Evolutionary conservation across 1,139 yeast genomes (phyloP).

Genomic region (Diutina siamensis): DNA sequence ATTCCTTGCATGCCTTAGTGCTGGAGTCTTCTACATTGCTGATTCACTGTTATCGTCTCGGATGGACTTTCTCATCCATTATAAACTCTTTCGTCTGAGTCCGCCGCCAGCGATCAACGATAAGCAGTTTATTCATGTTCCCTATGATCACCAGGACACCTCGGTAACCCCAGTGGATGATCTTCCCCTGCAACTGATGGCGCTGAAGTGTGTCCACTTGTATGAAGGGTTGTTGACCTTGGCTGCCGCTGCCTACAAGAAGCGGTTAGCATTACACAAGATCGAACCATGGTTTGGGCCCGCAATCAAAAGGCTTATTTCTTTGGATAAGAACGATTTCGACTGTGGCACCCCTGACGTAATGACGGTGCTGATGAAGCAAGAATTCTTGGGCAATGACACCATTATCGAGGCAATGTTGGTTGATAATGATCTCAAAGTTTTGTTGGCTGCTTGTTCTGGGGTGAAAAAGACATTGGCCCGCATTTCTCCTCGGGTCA

Average conservation of each 20-base stretch:
- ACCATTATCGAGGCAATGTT: slow-evolving; percentile 18
- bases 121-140: not conserved
- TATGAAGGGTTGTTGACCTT: not conserved
- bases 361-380: not conserved
- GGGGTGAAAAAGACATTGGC: slow-evolving; percentile 15
- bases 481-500: slow-evolving; percentile 18
- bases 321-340: not conserved
- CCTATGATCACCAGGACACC: slow-evolving; percentile 2
- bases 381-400: not conserved
- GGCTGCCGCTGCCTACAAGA: not conserved
- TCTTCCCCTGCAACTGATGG: slow-evolving; percentile 3
- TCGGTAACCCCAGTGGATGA: not conserved
- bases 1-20: not conserved
- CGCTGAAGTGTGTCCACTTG: not conserved
- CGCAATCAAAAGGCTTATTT: not conserved
- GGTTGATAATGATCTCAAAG: slow-evolving; percentile 32
- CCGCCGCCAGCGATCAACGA: slow-evolving; percentile 4
- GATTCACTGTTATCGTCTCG: not conserved
- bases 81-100: not conserved
- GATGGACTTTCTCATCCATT: not conserved
- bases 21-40: slow-evolving; percentile 5
- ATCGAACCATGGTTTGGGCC: not conserved
- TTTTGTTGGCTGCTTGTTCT: slow-evolving; percentile 18
- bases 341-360: not conserved
- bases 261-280: not conserved